Conservation (phyloP, 2,329 filamentous ascomycete genomes). For the Clarireedia homoeocarpa region DNA sequence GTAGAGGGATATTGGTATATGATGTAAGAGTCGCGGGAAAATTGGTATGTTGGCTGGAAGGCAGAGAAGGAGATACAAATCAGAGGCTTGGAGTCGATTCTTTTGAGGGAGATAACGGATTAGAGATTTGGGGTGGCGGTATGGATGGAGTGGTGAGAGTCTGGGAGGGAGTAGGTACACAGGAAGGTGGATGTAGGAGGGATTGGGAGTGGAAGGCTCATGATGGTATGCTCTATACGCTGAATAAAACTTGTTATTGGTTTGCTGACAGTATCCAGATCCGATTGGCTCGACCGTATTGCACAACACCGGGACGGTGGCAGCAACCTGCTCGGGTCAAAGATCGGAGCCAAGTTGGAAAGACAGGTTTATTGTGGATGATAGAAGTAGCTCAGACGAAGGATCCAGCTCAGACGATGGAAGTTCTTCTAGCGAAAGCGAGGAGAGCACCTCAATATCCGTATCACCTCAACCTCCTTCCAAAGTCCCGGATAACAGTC, state of each 20-base stretch:
- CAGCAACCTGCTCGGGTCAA: constrained; percentile 30
- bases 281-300: constrained; percentile 25
- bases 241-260: too few relatives aligned
- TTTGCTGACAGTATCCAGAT: constrained; percentile 16
- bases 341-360: constrained; percentile 14
- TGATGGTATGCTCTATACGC: constrained; percentile 20
- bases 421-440: background rate
- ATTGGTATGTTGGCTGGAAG: constrained; percentile 46
- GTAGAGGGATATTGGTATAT: constrained; percentile 49
- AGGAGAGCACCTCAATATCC: background rate
- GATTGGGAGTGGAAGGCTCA: constrained; percentile 29
- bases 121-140: constrained; percentile 57
- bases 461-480: background rate
- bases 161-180: constrained; percentile 49
- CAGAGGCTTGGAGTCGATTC: constrained; percentile 50
- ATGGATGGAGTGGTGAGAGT: constrained; percentile 46
- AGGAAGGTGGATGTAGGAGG: constrained; percentile 31
- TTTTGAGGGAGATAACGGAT: constrained; percentile 41
- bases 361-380: constrained; percentile 5
- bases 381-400: constrained; percentile 10
- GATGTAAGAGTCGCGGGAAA: constrained; percentile 52
- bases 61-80: constrained; percentile 43
- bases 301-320: constrained; percentile 28
- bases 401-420: constrained; percentile 6
- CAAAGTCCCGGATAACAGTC: constrained; percentile 33